Percentiles rank a stretch among this genome's conserved stretches.
phyloP scores from a whole-genome alignment of 495 filamentous ascomycete genomes.

The Niebla homalea region DNA sequence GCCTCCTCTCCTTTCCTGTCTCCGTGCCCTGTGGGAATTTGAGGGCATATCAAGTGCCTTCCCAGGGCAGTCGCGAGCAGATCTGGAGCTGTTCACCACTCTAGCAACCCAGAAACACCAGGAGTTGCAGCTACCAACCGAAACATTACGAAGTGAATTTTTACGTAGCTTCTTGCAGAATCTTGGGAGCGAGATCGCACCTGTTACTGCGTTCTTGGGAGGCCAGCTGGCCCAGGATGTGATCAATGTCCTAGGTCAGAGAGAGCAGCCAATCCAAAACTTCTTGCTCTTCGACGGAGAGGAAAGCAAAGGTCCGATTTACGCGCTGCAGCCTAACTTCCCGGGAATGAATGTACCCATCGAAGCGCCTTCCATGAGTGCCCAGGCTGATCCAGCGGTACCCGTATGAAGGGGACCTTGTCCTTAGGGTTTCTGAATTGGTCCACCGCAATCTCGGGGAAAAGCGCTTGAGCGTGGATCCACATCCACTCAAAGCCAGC shows the following conservation, averaged over 20 bases:
- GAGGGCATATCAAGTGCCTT: slow-evolving; percentile 37
- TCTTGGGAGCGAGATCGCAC: slow-evolving; percentile 65
- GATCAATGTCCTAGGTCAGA: slow-evolving; percentile 81
- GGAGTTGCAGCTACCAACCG: slow-evolving; percentile 60
- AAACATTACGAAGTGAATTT: slow-evolving; percentile 63
- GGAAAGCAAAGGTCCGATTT: slow-evolving; percentile 60
- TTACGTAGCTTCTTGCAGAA: slow-evolving; percentile 75
- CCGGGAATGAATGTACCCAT: slow-evolving; percentile 19
- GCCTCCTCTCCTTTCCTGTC: slow-evolving; percentile 64
- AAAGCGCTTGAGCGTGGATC: no score
- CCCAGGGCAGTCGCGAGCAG: slow-evolving; percentile 43
- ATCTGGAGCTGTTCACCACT: slow-evolving; percentile 59
- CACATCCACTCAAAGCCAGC: no score
- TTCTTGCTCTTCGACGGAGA: slow-evolving; percentile 85
- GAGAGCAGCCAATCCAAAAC: slow-evolving; percentile 93
- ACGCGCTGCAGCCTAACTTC: slow-evolving; percentile 65
- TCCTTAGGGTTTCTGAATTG: no score
- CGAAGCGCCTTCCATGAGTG: background rate
- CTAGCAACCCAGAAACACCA: slow-evolving; percentile 63
- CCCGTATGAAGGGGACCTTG: background rate
- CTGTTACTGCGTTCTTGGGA: slow-evolving; percentile 80
- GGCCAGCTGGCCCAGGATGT: slow-evolving; percentile 89
- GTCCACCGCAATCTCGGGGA: no score
- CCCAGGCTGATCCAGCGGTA: background rate
- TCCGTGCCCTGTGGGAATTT: slow-evolving; percentile 77